Evolutionary conservation across 2,329 filamentous ascomycete species (phyloP).

Genomic region (Bipolaris cookei): DNA sequence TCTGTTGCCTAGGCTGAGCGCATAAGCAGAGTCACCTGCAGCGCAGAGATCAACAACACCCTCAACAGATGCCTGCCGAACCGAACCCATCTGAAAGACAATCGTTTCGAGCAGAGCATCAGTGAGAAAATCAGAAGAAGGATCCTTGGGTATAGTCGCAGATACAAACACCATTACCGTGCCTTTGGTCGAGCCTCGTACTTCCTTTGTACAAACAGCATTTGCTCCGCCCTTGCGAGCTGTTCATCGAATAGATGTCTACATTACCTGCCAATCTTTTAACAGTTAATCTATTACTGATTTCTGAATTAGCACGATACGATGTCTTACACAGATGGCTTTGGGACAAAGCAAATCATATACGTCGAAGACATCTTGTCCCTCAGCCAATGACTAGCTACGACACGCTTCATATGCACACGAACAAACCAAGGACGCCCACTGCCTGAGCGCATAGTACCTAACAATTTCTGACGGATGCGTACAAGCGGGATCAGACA

Average conservation of each 20-base stretch:
- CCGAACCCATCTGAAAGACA: conserved; percentile 54
- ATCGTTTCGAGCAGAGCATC: conserved; percentile 65
- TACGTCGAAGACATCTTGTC: too few relatives aligned
- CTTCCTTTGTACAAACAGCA: conserved; percentile 26
- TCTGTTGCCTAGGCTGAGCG: conserved; percentile 61
- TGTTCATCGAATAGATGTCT: too few relatives aligned
- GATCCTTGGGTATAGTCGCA: conserved; percentile 53
- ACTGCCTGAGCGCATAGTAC: neutral
- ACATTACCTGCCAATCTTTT: too few relatives aligned
- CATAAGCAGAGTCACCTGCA: conserved; percentile 63
- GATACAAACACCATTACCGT: conserved; percentile 66
- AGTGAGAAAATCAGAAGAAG: conserved; percentile 56
- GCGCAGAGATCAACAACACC: conserved; percentile 62
- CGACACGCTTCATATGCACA: too few relatives aligned
- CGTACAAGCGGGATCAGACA: too few relatives aligned
- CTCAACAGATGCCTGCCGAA: conserved; percentile 44
- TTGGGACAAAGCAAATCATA: too few relatives aligned
- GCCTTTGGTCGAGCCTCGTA: conserved; percentile 56
- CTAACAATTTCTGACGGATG: too few relatives aligned
- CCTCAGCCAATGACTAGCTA: too few relatives aligned
- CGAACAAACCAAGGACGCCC: too few relatives aligned
- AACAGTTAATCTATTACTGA: too few relatives aligned
- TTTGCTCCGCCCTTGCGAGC: neutral
- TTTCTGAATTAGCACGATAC: too few relatives aligned
- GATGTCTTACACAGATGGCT: too few relatives aligned